Conservation (phyloP, 441 rosid species). For the Francoa sonchifolia region DNA sequence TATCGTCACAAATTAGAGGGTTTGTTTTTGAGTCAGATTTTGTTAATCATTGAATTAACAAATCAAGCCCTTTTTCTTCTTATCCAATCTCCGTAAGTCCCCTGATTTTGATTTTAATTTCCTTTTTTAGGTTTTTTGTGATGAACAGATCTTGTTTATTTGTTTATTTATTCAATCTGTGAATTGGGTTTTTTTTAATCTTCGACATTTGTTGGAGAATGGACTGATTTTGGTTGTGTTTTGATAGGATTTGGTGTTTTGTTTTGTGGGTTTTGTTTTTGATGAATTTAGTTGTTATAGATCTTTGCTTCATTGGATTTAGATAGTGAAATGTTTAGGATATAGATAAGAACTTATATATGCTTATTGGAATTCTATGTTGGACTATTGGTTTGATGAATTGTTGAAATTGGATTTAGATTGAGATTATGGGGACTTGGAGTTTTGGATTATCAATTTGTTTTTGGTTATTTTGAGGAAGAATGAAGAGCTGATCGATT, state of each 20-base stretch:
- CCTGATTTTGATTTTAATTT: slow-evolving; percentile 14
- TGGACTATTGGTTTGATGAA: not conserved
- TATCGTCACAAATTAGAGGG: not conserved
- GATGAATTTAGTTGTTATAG: slow-evolving; percentile 10
- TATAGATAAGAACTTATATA: not conserved
- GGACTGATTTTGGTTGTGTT: not conserved
- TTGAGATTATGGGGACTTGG: not conserved
- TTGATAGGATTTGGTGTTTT: not conserved
- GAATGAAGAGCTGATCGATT: slow-evolving; percentile 1
- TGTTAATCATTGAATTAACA: slow-evolving; percentile 12
- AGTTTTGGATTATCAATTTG: not conserved
- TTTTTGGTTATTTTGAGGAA: not conserved
- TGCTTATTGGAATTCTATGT: slow-evolving; percentile 1
- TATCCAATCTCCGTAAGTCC: slow-evolving; percentile 61
- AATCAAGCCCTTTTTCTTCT: slow-evolving; percentile 19
- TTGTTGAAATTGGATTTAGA: not conserved
- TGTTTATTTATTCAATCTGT: not conserved
- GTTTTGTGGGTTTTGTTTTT: not conserved
- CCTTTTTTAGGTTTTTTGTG: slow-evolving; percentile 6
- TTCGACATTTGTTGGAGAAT: too few relatives aligned
- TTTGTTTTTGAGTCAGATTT: slow-evolving; percentile 12
- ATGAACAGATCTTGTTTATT: not conserved
- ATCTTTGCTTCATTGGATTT: slow-evolving; percentile 23
- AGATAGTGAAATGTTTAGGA: slow-evolving; percentile 9
- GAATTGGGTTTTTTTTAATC: not conserved